A percentile compares a stretch with the other conserved stretches of the same genome.
Conservation (phyloP, 1,284 basidiomycete genomes). For the Dichomitus squalens region DNA sequence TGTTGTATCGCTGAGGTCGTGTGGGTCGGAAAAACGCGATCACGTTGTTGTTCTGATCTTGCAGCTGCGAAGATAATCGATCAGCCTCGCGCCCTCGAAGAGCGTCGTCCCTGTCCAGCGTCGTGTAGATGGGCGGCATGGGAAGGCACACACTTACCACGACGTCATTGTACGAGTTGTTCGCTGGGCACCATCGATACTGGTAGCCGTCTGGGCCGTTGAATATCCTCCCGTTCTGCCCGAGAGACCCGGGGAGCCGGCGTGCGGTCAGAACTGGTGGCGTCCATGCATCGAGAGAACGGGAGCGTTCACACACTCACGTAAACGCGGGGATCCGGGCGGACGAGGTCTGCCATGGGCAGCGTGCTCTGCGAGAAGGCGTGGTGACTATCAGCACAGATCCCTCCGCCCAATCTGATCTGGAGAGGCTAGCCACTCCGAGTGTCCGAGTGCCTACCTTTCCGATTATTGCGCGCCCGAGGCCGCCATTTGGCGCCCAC, state of each 20-base stretch:
- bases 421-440: not conserved
- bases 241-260: conserved; percentile 12
- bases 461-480: conserved; percentile 80
- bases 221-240: conserved; percentile 60
- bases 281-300: conserved; percentile 4
- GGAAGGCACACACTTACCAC: conserved; percentile 48
- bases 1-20: conserved; percentile 73
- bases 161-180: conserved; percentile 54
- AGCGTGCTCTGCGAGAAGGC: conserved; percentile 56
- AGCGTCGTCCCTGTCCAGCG: conserved; percentile 6
- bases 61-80: conserved; percentile 51
- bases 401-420: conserved; percentile 25
- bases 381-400: conserved; percentile 22
- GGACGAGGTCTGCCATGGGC: conserved; percentile 79
- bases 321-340: conserved; percentile 54
- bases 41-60: conserved; percentile 65
- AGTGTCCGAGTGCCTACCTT: conserved; percentile 50
- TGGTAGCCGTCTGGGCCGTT: conserved; percentile 78
- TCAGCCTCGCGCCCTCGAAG: not conserved
- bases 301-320: conserved; percentile 18
- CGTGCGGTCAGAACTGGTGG: conserved; percentile 13
- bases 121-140: conserved; percentile 13
- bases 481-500: conserved; percentile 76
- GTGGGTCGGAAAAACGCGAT: conserved; percentile 80
- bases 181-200: conserved; percentile 75